Conservation (phyloP, 1,284 basidiomycete species). For the Trichosporon asahii region DNA sequence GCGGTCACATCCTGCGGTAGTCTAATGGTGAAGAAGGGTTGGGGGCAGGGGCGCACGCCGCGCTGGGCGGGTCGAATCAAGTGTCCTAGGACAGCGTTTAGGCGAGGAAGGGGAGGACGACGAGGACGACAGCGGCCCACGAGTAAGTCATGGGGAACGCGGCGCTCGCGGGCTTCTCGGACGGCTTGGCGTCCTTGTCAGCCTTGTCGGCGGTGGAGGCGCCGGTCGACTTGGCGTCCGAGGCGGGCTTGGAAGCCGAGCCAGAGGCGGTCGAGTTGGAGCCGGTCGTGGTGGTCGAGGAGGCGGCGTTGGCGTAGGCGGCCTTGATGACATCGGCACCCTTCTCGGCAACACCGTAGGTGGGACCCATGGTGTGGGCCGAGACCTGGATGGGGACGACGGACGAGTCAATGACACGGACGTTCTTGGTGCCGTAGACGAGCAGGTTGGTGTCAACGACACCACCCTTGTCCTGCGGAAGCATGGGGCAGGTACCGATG, state of each 20-base stretch:
- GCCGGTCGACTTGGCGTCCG: neutral
- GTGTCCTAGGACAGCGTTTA: neutral
- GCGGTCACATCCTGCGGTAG: neutral
- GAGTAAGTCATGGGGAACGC: neutral
- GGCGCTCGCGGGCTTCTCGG: neutral
- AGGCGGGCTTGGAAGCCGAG: neutral
- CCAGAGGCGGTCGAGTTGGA: constrained; percentile 9
- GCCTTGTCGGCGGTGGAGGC: neutral
- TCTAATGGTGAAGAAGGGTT: neutral
- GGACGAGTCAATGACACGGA: constrained; percentile 53
- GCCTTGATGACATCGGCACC: constrained; percentile 61
- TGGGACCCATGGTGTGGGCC: constrained; percentile 52
- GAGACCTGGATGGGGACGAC: constrained; percentile 53
- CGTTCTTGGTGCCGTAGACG: constrained; percentile 61
- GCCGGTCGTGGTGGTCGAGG: constrained; percentile 6
- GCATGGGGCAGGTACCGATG: constrained; percentile 62
- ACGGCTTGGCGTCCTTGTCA: neutral
- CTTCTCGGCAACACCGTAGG: constrained; percentile 68
- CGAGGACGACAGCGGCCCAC: constrained; percentile 3
- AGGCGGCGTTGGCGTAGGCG: constrained; percentile 36
- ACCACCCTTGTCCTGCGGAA: constrained; percentile 61
- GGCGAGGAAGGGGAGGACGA: constrained; percentile 3
- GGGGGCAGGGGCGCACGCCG: neutral
- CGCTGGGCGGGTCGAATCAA: neutral
- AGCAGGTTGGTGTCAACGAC: constrained; percentile 62